Evolutionary conservation across 1,284 basidiomycete genomes (phyloP).

Genomic region (Vanrija humicola): DNA sequence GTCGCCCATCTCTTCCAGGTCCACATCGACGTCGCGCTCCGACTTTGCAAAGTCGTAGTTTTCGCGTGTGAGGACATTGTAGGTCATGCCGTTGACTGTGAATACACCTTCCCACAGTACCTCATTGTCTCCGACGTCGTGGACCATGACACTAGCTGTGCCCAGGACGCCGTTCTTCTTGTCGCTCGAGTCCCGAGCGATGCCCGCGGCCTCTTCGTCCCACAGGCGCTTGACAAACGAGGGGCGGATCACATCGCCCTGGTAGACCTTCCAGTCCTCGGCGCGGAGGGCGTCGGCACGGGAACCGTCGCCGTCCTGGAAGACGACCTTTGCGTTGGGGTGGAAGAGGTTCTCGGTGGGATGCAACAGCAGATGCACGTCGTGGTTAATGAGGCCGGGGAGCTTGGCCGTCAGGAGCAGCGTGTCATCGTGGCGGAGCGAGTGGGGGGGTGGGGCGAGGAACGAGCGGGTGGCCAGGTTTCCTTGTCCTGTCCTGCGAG

Average conservation of each 20-base stretch:
- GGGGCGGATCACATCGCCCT: constrained; percentile 64
- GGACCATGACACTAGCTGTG: constrained; percentile 67
- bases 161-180: constrained; percentile 53
- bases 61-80: constrained; percentile 68
- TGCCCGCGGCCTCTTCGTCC: constrained; percentile 25
- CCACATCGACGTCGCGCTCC: constrained; percentile 58
- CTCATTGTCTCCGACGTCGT: constrained; percentile 55
- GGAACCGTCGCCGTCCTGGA: constrained; percentile 1
- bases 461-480: constrained; percentile 10
- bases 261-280: constrained; percentile 54
- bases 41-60: constrained; percentile 60
- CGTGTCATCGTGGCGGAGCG: constrained; percentile 36
- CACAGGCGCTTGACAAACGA: constrained; percentile 50
- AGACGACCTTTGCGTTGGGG: constrained; percentile 61
- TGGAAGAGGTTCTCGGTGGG: constrained; percentile 73
- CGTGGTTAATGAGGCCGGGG: constrained; percentile 26
- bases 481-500: constrained; percentile 44
- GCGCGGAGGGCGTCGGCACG: constrained; percentile 14
- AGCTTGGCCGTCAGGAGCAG: constrained; percentile 34
- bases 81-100: constrained; percentile 61
- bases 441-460: constrained; percentile 24
- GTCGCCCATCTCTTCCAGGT: constrained; percentile 51
- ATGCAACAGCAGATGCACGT: constrained; percentile 55
- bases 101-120: constrained; percentile 75
- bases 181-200: constrained; percentile 15